Evolutionary conservation across 805 yeast genomes (phyloP), one percentile per base, ranked within the genome.

Genomic region (Candida sanyiensis): DNA sequence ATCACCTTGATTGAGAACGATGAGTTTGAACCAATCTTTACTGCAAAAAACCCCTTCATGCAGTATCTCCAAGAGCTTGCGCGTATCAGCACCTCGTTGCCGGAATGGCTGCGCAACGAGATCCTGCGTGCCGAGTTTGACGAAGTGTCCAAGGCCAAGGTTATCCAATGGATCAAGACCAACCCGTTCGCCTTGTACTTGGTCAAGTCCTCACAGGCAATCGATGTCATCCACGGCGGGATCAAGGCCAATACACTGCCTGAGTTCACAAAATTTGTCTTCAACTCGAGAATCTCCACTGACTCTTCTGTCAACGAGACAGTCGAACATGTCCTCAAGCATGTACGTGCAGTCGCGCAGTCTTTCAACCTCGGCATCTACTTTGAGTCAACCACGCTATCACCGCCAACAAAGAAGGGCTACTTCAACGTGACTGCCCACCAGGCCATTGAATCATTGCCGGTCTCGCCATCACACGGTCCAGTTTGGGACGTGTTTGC

Each of bases 241-340:
- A 71, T 77, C 42, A 84, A 84, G 59, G 69, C 80, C 19, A 84
- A 84, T 52, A 88, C 93, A 1, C 62, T 84, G 33, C 94, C 95
- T 3, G 90, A 83, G 54, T 40, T 34, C 25, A 48, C 49, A 6
- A 58, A 66, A 19, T 74, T 74, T 3, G 57, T 61, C 22, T 64
- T 77, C 29, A 83, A 85, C 59, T 82, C 81, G 51, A 68, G 94
- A 52, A 67, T 83, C 39, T 71, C 75, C 15, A 61, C 77, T 32
- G 86, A 77, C 45, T 69, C 78, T 12, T 60, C 69, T 17, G 65
- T 72, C 1, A 41, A 49, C 19, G 58, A 63, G 29, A 52, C 56
- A 2, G 15, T 70, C 69, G 52, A 49, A n/a, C 51, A 47, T 33
- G 28, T 52, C 28, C 18, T 52, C 11, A 37, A 34, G 6, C 37